Evolutionary conservation across 1,139 yeast species (phyloP), one percentile per base, ranked within the genome.

Genomic region (Scheffersomyces insectosa): DNA sequence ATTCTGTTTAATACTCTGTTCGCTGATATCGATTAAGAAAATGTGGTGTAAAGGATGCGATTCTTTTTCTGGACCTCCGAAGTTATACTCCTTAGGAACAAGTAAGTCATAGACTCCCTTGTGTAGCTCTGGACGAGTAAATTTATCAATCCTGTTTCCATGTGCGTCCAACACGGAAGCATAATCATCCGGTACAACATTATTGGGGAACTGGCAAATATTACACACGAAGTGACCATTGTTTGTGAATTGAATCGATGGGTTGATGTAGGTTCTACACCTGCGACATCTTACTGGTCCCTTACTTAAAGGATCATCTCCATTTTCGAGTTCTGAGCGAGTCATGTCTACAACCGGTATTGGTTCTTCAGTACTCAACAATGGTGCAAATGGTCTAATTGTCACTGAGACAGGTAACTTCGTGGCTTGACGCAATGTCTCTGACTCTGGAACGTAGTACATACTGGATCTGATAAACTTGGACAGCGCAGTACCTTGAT

Each of bases 221-320:
- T 93, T 93, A 70, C 99, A 93, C 23, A 81, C 75, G 64, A 88
- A 87, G 47, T 70, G 73, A 36, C 83, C 80, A 35, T 83, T 84
- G 40, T 76, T 78, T 8, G 82, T 75, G 52, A 85, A 83, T 53
- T 82, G 84, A 83, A 88, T 86, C 13, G 83, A 80, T 2, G 98
- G 96, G 60, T 93, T 93, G 52, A 90, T 76, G 63, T 90, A 93
- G 1, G 96, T 79, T 46, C 97, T 79, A 66, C 99, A 93, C 46
- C 99, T 83, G 51, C 82, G 79, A 66, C 99, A 93, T 55, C 99
- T 79, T 31, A 95, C 83, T 1, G 97, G 97, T 0, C 90, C 88
- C 16, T 62, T 59, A 38, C 70, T 76, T 36, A 63, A 54, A 0
- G 66, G 62, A 49, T 69, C 74, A 11, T 47, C 36, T 11, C 51